These are phyloP conservation scores for Alternaria triticina DNA, from an alignment of 2,329 filamentous ascomycete genomes.

Conservation along the genomic window DNA sequence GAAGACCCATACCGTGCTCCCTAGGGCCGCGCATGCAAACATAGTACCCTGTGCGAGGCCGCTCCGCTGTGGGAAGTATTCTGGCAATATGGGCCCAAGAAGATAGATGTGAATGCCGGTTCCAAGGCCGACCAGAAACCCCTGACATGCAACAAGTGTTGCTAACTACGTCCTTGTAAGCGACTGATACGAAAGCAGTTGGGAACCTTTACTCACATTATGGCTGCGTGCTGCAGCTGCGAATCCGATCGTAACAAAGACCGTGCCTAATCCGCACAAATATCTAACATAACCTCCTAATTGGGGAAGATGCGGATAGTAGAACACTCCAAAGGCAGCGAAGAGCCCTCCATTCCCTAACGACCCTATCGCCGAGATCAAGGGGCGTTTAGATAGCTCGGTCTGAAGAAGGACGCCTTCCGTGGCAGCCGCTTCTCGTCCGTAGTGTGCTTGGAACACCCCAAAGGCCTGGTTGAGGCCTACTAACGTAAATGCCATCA, in stretches of 20 bases:
- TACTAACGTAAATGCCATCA: constrained; percentile 21
- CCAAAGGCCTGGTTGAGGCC: constrained; percentile 24
- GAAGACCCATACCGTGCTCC: constrained; percentile 19
- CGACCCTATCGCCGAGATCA: constrained; percentile 27
- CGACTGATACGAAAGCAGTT: background rate
- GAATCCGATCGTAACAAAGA: constrained; percentile 20
- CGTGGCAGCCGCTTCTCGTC: constrained; percentile 13
- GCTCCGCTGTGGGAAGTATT: constrained; percentile 58
- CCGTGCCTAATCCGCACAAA: constrained; percentile 21
- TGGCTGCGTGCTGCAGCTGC: constrained; percentile 19
- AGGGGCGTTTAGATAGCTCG: constrained; percentile 15
- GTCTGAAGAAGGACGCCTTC: constrained; percentile 16
- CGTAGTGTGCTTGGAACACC: constrained; percentile 33
- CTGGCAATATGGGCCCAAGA: constrained; percentile 55
- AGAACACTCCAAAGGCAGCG: constrained; percentile 22
- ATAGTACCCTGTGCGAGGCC: constrained; percentile 40
- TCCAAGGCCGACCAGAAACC: constrained; percentile 53
- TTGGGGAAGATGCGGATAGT: constrained; percentile 23
- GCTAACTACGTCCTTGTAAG: constrained; percentile 30
- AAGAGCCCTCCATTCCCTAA: constrained; percentile 28
- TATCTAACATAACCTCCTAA: constrained; percentile 23
- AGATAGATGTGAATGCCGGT: constrained; percentile 55
- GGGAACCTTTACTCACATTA: constrained; percentile 14
- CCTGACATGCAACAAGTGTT: constrained; percentile 55
- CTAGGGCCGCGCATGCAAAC: constrained; percentile 22